A percentile compares a stretch with the other conserved stretches of the same genome.
These are phyloP conservation scores for Nyssa sinensis DNA, from an alignment of 148 eudicot genomes.

Conservation along the genomic window DNA sequence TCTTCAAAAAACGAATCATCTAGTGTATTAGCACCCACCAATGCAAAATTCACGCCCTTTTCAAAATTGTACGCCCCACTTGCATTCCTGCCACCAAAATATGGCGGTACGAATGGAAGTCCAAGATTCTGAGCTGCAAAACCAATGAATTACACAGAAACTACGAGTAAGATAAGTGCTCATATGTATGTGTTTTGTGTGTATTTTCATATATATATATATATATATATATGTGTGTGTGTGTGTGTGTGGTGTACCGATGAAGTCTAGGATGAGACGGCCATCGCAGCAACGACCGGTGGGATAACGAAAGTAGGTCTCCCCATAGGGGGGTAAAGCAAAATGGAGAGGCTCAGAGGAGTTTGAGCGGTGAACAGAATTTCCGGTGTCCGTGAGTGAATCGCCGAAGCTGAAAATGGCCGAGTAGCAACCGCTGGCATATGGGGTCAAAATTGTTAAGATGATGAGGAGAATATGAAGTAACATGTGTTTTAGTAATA, in stretches of 20 bases:
- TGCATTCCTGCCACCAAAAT: too few relatives aligned
- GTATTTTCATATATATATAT: too few relatives aligned
- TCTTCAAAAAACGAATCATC: too few relatives aligned
- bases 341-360: background rate
- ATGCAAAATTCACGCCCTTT: too few relatives aligned
- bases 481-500: background rate
- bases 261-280: constrained; percentile 18
- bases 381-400: constrained; percentile 40
- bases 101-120: too few relatives aligned
- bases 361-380: background rate
- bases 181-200: too few relatives aligned
- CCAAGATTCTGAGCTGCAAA: too few relatives aligned
- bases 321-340: constrained; percentile 30
- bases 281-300: constrained; percentile 32
- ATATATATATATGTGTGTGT: background rate
- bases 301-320: constrained; percentile 29
- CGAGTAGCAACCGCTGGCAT: constrained; percentile 8
- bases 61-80: too few relatives aligned
- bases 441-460: background rate
- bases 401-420: constrained; percentile 45
- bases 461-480: background rate
- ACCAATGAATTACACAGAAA: too few relatives aligned
- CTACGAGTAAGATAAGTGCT: too few relatives aligned
- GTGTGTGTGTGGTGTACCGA: constrained; percentile 17
- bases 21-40: too few relatives aligned